Evolutionary conservation across 331 rosid genomes (phyloP).

Genomic region (Acacia pycnantha): DNA sequence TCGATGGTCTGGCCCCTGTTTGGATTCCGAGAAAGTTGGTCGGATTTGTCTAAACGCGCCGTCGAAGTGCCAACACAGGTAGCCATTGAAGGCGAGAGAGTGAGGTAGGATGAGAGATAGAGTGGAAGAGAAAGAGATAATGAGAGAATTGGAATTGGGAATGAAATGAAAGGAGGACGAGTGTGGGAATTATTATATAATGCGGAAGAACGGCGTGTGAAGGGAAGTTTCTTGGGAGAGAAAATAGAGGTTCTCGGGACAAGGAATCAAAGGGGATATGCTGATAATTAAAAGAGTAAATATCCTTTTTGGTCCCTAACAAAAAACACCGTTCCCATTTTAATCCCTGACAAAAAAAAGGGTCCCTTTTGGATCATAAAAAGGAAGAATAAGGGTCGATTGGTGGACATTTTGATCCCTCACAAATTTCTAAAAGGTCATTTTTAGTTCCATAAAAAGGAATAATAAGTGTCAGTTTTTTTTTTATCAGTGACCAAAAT

Average conservation of each 20-base stretch:
- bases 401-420: no score
- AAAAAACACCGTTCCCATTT: no score
- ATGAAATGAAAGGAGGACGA: constrained; percentile 21
- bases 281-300: neutral
- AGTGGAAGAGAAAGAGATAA: constrained; percentile 18
- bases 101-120: neutral
- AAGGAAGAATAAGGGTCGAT: no score
- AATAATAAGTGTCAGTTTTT: no score
- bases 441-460: no score
- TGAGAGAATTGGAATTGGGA: constrained; percentile 18
- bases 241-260: constrained; percentile 26
- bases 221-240: constrained; percentile 36
- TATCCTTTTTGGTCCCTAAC: no score
- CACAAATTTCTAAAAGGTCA: no score
- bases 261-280: neutral
- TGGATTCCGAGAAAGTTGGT: constrained; percentile 53
- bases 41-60: constrained; percentile 4
- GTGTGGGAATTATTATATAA: constrained; percentile 24
- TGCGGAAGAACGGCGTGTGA: constrained; percentile 24
- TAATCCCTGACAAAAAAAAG: no score
- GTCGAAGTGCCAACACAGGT: constrained; percentile 57
- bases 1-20: constrained; percentile 40
- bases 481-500: no score
- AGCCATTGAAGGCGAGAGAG: constrained; percentile 46
- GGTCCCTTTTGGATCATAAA: no score